These are phyloP conservation scores for Neonectria magnoliae DNA, from an alignment of 2,329 filamentous ascomycete species.

Conservation along the genomic window DNA sequence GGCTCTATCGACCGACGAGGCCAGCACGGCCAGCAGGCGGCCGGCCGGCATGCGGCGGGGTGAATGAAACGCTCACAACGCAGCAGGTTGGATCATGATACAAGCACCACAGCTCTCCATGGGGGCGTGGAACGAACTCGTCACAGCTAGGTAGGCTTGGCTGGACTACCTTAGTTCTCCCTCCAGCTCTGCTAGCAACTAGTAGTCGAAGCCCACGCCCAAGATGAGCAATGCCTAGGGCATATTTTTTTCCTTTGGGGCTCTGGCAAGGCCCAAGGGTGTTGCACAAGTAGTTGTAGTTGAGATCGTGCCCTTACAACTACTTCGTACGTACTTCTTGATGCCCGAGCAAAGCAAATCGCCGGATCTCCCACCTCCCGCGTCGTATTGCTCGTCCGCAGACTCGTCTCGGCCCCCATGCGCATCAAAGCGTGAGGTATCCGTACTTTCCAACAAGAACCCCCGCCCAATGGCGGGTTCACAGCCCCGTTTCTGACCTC, in stretches of 20 bases:
- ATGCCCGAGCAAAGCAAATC: conserved; percentile 36
- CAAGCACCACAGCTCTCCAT: not conserved
- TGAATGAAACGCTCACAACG: conserved; percentile 24
- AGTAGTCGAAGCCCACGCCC: not conserved
- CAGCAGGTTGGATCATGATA: conserved; percentile 24
- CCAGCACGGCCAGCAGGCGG: conserved; percentile 21
- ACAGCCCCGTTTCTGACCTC: conserved; percentile 21
- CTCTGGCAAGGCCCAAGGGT: not conserved
- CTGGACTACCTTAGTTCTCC: not conserved
- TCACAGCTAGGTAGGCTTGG: not conserved
- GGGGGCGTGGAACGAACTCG: conserved; percentile 2
- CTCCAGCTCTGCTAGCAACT: not conserved
- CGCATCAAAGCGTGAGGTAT: not conserved
- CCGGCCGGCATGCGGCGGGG: conserved; percentile 24
- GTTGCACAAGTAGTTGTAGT: not conserved
- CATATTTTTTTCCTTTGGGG: not conserved
- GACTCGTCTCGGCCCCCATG: conserved; percentile 12
- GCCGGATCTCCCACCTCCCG: conserved; percentile 12
- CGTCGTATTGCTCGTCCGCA: conserved; percentile 14
- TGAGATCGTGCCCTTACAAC: not conserved
- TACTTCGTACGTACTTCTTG: conserved; percentile 22
- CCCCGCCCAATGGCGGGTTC: conserved; percentile 22
- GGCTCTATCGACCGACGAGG: conserved; percentile 24
- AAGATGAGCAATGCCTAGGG: not conserved
- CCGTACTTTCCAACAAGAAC: conserved; percentile 2